Base-by-base conservation (phyloP, 208 protist species). In the Wallacemonas sp. region DNA sequence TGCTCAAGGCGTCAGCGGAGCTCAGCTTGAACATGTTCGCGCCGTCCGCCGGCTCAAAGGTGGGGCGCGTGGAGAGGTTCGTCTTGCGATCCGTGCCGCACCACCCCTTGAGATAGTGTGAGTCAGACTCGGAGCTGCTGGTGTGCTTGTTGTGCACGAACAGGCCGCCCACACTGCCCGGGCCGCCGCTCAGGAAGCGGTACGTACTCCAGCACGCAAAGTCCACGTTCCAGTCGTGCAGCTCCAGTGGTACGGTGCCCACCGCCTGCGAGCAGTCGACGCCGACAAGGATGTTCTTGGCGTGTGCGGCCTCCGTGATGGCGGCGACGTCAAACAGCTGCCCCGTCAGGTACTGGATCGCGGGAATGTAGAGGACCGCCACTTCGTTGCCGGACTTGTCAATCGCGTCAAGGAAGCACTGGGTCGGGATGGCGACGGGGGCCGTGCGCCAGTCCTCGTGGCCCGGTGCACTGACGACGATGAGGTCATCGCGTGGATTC, bases 131-230 rank as follows among this genome's bases (percentile, higher is more conserved):
- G 17, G 58, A 52, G 49, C 60, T 78, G 17, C 68, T 55, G 12
- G 87, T 86, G 77, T 98, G 85, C 44, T 72, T 85, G 38, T 70
- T 84, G 78, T 99, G 94, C 1, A 99, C 88, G 63, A 98, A 99
- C 17, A 82, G 65, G 38, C 87, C 90, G n/a, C 70, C 90, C 29
- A 98, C 84, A 66, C 80, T 88, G 56, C 90, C 90, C 8, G 96
- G 93, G 2, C 97, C 97, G 34, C 81, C 80, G 81, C 97, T 98
- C n/a, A 98, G 74, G 80, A 98, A 99, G 64, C 97, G 97, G 86
- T 98, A 98, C n/a, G 87, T 92, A 75, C 95, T 98, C 95, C 95
- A 99, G 74, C 76, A 93, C 4, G 94, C 97, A 81, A 98, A 99
- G 74, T 99, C 97, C 8, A 98, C 93, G 39, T 92, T 78, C 97